Evolutionary conservation across 1,284 basidiomycete species (phyloP).

Genomic region (Fomitopsis palustris): DNA sequence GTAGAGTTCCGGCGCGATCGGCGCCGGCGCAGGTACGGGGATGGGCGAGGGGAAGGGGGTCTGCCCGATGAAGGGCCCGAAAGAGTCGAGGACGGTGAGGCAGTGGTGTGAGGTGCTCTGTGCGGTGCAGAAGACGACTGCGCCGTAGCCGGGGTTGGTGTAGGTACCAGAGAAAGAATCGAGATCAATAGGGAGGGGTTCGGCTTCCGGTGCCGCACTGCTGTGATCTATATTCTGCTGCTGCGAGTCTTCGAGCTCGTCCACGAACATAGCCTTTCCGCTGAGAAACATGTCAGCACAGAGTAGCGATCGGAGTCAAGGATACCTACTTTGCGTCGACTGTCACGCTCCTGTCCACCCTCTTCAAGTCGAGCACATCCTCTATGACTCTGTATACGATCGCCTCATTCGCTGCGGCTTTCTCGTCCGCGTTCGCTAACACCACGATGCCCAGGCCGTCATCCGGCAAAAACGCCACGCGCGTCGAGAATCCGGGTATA

Average conservation of each 20-base stretch:
- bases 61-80: constrained; percentile 22
- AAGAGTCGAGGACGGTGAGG: constrained; percentile 20
- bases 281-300: neutral
- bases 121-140: constrained; percentile 32
- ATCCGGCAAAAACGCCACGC: constrained; percentile 26
- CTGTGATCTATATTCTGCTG: neutral
- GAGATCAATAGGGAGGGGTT: constrained; percentile 23
- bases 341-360: neutral
- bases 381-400: constrained; percentile 16
- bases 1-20: neutral
- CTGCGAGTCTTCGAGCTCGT: neutral
- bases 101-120: constrained; percentile 24
- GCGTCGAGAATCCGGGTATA: constrained; percentile 35
- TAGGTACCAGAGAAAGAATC: constrained; percentile 33
- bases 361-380: constrained; percentile 13
- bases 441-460: constrained; percentile 36
- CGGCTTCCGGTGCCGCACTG: neutral
- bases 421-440: constrained; percentile 40
- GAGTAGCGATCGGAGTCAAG: neutral
- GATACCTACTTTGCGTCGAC: neutral
- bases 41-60: constrained; percentile 1
- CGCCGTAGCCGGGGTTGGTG: constrained; percentile 30
- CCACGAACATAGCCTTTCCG: neutral
- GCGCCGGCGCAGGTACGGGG: neutral
- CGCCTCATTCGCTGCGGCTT: constrained; percentile 28